Evolutionary conservation across 2,329 filamentous ascomycete species (phyloP).

Genomic region (Ophiostoma quercus): DNA sequence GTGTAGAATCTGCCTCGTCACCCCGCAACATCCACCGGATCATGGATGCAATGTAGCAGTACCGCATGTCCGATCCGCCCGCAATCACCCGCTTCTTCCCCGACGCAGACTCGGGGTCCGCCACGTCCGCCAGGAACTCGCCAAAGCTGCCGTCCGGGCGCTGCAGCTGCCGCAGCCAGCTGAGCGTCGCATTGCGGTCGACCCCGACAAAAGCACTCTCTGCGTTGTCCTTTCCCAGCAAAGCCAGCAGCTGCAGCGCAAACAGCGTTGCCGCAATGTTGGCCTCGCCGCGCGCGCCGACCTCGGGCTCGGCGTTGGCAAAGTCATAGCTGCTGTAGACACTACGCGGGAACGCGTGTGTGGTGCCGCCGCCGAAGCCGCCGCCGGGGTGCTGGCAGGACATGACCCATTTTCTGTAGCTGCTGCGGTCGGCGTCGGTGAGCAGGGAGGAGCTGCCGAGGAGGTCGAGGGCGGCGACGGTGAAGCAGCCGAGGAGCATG

Average conservation of each 20-base stretch:
- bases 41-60: constrained; percentile 77
- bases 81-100: constrained; percentile 47
- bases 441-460: constrained; percentile 50
- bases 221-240: constrained; percentile 36
- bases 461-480: constrained; percentile 76
- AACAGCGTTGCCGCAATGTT: constrained; percentile 88
- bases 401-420: constrained; percentile 71
- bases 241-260: constrained; percentile 67
- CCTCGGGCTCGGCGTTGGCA: constrained; percentile 41
- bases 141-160: constrained; percentile 85
- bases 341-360: constrained; percentile 46
- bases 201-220: constrained; percentile 54
- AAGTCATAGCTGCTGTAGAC: constrained; percentile 32
- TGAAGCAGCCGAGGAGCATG: constrained; percentile 85
- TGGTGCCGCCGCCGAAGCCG: constrained; percentile 83
- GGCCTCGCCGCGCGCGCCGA: constrained; percentile 45
- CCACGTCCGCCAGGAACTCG: constrained; percentile 60
- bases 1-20: constrained; percentile 37
- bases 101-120: not conserved
- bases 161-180: constrained; percentile 73
- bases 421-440: constrained; percentile 40
- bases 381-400: constrained; percentile 77
- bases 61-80: constrained; percentile 78
- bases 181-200: constrained; percentile 59
- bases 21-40: constrained; percentile 78